A percentile compares a stretch with the other conserved stretches of the same genome.
Evolutionary conservation across 805 yeast species (phyloP).

Genomic region (Cyberlindnera misumaiensis): DNA sequence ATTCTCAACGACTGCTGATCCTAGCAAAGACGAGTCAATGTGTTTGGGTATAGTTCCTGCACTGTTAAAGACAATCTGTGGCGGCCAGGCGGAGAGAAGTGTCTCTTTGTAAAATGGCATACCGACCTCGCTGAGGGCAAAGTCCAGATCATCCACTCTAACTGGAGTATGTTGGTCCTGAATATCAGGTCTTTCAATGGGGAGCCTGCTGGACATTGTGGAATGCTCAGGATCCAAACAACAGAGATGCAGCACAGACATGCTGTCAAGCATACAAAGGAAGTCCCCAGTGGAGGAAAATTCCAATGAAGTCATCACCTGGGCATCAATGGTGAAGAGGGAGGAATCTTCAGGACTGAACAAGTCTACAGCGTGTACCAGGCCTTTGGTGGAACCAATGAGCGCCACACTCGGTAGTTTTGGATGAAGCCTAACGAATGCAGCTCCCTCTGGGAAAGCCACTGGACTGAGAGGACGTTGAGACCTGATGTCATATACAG

Average conservation of each 20-base stretch:
- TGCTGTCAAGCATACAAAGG: slow-evolving; percentile 57
- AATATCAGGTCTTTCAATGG: slow-evolving; percentile 52
- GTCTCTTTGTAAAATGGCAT: slow-evolving; percentile 79
- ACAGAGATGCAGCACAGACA: slow-evolving; percentile 50
- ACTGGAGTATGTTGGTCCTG: slow-evolving; percentile 26
- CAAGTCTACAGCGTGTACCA: slow-evolving; percentile 78
- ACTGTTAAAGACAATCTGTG: slow-evolving; percentile 52
- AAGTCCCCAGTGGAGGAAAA: slow-evolving; percentile 63
- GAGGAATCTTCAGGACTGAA: slow-evolving; percentile 65
- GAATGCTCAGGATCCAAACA: slow-evolving; percentile 39
- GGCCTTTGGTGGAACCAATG: slow-evolving; percentile 71
- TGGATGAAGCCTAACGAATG: slow-evolving; percentile 80
- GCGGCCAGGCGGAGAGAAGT: slow-evolving; percentile 76
- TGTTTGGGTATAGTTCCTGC: slow-evolving; percentile 52
- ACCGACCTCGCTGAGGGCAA: slow-evolving; percentile 69
- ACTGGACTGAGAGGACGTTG: slow-evolving; percentile 71
- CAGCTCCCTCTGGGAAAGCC: slow-evolving; percentile 86
- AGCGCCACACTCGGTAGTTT: slow-evolving; percentile 71
- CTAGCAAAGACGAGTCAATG: slow-evolving; percentile 40
- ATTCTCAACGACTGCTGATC: slow-evolving; percentile 29
- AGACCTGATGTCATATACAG: slow-evolving; percentile 71
- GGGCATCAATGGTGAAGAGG: slow-evolving; percentile 60
- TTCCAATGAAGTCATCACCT: slow-evolving; percentile 25
- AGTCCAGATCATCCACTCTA: slow-evolving; percentile 34
- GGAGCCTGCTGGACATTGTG: slow-evolving; percentile 35